Evolutionary conservation across 2,329 filamentous ascomycete species (phyloP).

Genomic region (Aspergillus versicolor): DNA sequence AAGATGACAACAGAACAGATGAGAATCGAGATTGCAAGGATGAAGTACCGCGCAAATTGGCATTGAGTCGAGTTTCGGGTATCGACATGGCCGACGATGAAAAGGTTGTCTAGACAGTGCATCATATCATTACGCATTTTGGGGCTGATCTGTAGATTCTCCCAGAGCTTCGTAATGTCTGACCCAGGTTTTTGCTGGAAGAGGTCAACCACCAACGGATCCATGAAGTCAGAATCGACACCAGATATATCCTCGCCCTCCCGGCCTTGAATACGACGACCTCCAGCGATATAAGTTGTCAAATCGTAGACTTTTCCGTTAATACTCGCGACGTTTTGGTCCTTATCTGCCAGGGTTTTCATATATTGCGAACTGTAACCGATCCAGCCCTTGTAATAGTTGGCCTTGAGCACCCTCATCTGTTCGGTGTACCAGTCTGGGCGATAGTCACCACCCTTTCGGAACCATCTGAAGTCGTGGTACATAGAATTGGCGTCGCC

Average conservation of each 20-base stretch:
- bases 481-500: conserved; percentile 75
- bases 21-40: conserved; percentile 79
- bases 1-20: conserved; percentile 81
- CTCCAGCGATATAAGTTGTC: conserved; percentile 76
- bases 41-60: conserved; percentile 83
- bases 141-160: conserved; percentile 61
- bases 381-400: conserved; percentile 82
- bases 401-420: conserved; percentile 72
- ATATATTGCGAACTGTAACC: conserved; percentile 81
- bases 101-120: conserved; percentile 86
- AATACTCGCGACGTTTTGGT: conserved; percentile 74
- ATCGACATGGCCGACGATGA: conserved; percentile 89
- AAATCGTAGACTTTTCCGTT: conserved; percentile 82
- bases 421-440: conserved; percentile 92
- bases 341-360: conserved; percentile 62
- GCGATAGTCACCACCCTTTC: conserved; percentile 73
- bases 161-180: conserved; percentile 83
- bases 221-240: conserved; percentile 76
- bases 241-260: conserved; percentile 51
- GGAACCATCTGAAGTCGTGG: conserved; percentile 85
- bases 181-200: conserved; percentile 74
- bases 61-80: conserved; percentile 84
- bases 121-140: conserved; percentile 67
- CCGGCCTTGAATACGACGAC: conserved; percentile 62
- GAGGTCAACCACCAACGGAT: conserved; percentile 67